Base-by-base conservation (phyloP, 176 grass and related monocot species). In the Musa troglodytarum region DNA sequence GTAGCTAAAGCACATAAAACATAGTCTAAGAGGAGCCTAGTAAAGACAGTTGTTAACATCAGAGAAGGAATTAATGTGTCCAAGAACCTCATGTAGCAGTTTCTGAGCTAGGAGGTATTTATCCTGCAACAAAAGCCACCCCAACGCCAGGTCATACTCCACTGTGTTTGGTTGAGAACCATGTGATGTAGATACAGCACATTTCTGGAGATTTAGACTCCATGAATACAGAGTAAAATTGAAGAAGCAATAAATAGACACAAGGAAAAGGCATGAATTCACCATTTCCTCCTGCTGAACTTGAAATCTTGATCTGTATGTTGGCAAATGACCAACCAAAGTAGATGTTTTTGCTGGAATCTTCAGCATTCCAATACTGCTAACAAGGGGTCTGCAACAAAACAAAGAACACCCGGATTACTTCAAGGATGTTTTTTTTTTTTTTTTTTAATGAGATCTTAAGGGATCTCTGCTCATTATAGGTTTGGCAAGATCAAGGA, bases 111-210 rank as follows among this genome's bases (percentile, higher is more conserved):
- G 79, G 11, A 23, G 54, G 83, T 83, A 86, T 52, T 75, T 86
- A 78, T 76, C 83, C 80, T 76, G 83, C 68, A 80, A 16, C 77
- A 83, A 71, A 82, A 92, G 81, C 92, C 92, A 96, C 5, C 92
- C 89, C 29, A 92, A 24, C 8, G 89, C 89, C 81, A 96, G 50
- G 49, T 96, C 89, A 81, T 86, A 92, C 79, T 92, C 92, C 9
- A 96, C 75, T 63, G 92, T 96, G 65, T 96, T 96, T 21, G 85
- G 86, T 68, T 96, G 92, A 77, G 92, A 96, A 82, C 89, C 89
- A 74, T 96, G 92, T 26, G 92, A 87, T 20, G 92, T 96, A 0
- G 85, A 90, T 59, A 90, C 85, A 61, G 92, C 89, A 72, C 86
- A 92, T 74, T 84, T 86, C 92, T 96, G 83, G 61, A 86, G 71